Evolutionary conservation across 192 early-diverging fungal genomes (phyloP).

Genomic region (Dispira simplex): DNA sequence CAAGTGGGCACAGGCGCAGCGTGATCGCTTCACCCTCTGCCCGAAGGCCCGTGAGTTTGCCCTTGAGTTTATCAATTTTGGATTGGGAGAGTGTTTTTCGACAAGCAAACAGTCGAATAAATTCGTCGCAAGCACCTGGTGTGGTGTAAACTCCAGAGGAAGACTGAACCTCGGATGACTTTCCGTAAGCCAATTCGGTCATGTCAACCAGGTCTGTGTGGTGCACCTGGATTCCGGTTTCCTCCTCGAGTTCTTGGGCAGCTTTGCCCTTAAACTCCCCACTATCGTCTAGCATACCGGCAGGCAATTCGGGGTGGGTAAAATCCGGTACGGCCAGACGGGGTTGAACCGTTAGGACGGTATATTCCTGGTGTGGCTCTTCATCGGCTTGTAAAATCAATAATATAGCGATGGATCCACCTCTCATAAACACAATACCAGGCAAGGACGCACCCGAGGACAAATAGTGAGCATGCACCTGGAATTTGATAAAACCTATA

Average conservation of each 20-base stretch:
- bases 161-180: conserved; percentile 11
- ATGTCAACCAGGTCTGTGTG: conserved; percentile 49
- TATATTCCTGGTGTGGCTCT: conserved; percentile 24
- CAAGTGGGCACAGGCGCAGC: conserved; percentile 41
- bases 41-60: conserved; percentile 46
- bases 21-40: conserved; percentile 67
- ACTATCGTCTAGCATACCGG: conserved; percentile 70
- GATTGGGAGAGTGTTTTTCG: conserved; percentile 30
- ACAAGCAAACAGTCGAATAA: conserved; percentile 50
- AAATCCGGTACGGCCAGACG: conserved; percentile 45
- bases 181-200: conserved; percentile 32
- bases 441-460: conserved; percentile 39
- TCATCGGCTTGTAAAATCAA: conserved; percentile 29
- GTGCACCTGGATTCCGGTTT: conserved; percentile 52
- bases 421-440: conserved; percentile 71
- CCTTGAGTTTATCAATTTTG: conserved; percentile 42
- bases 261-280: conserved; percentile 61
- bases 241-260: conserved; percentile 66
- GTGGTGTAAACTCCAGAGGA: conserved; percentile 45
- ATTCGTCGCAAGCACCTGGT: conserved; percentile 71
- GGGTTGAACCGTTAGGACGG: conserved; percentile 59
- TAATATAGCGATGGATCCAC: conserved; percentile 55
- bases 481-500: conserved; percentile 65
- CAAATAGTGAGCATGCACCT: conserved; percentile 28
- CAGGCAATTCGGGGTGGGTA: conserved; percentile 58